Base-by-base conservation (phyloP, 371 early-diverging fungal genomes). In the Mortierella sp. region DNA sequence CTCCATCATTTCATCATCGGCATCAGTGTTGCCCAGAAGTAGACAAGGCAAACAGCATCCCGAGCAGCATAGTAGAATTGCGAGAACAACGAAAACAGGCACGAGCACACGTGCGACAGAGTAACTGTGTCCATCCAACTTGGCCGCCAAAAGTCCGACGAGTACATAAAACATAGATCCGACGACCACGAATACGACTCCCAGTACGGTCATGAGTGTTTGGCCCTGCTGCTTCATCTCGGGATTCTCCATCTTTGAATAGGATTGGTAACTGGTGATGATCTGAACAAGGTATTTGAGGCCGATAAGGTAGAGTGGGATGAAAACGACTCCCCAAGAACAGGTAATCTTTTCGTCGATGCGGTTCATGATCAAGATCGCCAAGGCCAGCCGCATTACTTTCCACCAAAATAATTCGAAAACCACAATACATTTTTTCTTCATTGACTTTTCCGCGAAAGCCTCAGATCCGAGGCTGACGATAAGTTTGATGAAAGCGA, bases 251-350 rank as follows among this genome's bases (percentile, higher is more conserved):
- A 89, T 70, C 37, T 68, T 72, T 19, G 86, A 85, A 70, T 87
- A 86, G 9, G 70, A 68, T 23, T 72, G 66, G 49, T 89, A 89
- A 26, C 90, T 84, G 28, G 83, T 49, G 3, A 84, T 68, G 53
- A 94, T 74, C 66, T 88, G 81, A 23, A 90, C 28, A 15, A 86
- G 78, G 79, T 90, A 91, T 75, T 90, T 88, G 64, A 91, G 55
- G 3, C 89, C 91, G 28, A 91, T 84, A n/a, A 96, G 70, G 76
- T 94, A 96, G 15, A 90, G 65, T 0, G 97, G 97, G n/a, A 92
- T 87, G 82, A 97, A 96, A 19, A 94, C 87, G 8, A 93, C 49
- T 0, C 75, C 90, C 96, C 95, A 95, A 23, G 89, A 88, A 72
- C 87, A 88, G 19, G 83, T 83, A 63, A 89, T 84, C 26, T 83